Conservation (phyloP, 1,284 basidiomycete genomes). For the Wallemia mellicola region DNA sequence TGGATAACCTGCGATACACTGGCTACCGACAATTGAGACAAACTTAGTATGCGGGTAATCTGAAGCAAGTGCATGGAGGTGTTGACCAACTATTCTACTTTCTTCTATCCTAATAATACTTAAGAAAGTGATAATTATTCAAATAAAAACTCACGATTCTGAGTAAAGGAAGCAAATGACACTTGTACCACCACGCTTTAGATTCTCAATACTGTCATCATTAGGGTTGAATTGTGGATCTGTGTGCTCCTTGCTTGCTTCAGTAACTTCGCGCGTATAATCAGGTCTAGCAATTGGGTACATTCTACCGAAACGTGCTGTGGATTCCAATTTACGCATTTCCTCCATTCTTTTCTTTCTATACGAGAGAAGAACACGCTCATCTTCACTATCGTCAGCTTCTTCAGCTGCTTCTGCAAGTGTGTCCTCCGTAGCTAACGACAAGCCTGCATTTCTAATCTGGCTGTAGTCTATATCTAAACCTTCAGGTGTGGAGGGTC, state of each 20-base stretch:
- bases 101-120: slow-evolving; percentile 29
- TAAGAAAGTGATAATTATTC: neutral
- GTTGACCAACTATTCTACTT: slow-evolving; percentile 41
- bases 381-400: slow-evolving; percentile 39
- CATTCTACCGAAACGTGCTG: slow-evolving; percentile 50
- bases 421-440: slow-evolving; percentile 30
- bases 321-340: slow-evolving; percentile 29
- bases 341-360: slow-evolving; percentile 34
- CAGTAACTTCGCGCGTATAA: slow-evolving; percentile 80
- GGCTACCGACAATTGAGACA: slow-evolving; percentile 74
- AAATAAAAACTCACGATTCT: slow-evolving; percentile 29
- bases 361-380: slow-evolving; percentile 40
- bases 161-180: slow-evolving; percentile 58
- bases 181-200: slow-evolving; percentile 19
- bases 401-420: slow-evolving; percentile 36
- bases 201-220: slow-evolving; percentile 9
- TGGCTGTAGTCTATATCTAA: slow-evolving; percentile 15
- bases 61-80: slow-evolving; percentile 40
- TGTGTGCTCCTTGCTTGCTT: slow-evolving; percentile 45
- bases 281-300: slow-evolving; percentile 75
- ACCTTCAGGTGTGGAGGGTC: slow-evolving; percentile 31
- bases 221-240: slow-evolving; percentile 15
- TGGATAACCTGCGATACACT: slow-evolving; percentile 86
- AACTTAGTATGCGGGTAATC: slow-evolving; percentile 79
- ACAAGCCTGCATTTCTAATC: slow-evolving; percentile 17